Evolutionary conservation across 345 rosid species (phyloP).

Genomic region (Lumnitzera littorea): DNA sequence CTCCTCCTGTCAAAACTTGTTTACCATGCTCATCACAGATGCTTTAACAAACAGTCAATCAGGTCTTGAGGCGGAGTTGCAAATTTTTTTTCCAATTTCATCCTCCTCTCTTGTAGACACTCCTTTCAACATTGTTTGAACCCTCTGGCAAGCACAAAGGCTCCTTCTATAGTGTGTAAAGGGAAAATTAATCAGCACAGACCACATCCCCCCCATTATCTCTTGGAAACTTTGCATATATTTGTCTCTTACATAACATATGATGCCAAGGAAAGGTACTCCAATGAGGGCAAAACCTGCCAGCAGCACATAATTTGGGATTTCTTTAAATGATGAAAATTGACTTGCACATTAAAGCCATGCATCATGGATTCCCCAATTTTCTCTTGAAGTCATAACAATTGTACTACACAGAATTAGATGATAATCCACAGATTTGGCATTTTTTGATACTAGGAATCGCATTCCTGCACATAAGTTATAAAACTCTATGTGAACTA

Average conservation of each 20-base stretch:
- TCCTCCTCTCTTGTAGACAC: conserved; percentile 29
- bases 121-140: conserved; percentile 20
- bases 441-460: too few relatives aligned
- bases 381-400: too few relatives aligned
- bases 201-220: conserved; percentile 15
- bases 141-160: conserved; percentile 30
- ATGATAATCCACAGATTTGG: too few relatives aligned
- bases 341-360: too few relatives aligned
- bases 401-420: too few relatives aligned
- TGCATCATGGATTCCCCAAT: too few relatives aligned
- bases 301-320: too few relatives aligned
- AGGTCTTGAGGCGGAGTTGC: conserved; percentile 31
- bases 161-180: conserved; percentile 29
- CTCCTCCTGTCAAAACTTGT: conserved; percentile 31
- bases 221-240: conserved; percentile 10
- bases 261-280: conserved; percentile 29
- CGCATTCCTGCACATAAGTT: too few relatives aligned
- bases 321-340: too few relatives aligned
- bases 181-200: conserved; percentile 21
- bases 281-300: conserved; percentile 27
- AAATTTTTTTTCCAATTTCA: conserved; percentile 17
- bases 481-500: too few relatives aligned
- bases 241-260: conserved; percentile 13
- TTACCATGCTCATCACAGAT: conserved; percentile 6
- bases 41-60: conserved; percentile 34